phyloP scores from a whole-genome alignment of 495 filamentous ascomycete genomes.

The Penicillium bovifimosum region DNA sequence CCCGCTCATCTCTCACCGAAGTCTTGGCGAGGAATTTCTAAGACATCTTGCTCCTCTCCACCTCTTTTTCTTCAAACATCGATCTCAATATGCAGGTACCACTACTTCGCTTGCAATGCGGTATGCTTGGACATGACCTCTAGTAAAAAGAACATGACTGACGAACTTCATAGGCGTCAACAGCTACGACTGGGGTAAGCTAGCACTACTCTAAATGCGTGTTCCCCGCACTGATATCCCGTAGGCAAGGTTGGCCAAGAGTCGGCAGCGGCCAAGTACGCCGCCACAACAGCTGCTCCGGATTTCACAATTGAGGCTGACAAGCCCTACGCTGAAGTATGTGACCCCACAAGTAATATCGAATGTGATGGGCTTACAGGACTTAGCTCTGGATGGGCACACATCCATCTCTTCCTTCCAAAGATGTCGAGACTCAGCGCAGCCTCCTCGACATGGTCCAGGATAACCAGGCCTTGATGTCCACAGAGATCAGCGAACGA shows the following conservation, averaged over 20 bases:
- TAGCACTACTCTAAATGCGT: slow-evolving; percentile 13
- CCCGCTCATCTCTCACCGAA: slow-evolving; percentile 4
- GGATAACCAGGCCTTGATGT: slow-evolving; percentile 79
- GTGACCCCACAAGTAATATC: slow-evolving; percentile 6
- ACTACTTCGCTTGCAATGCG: slow-evolving; percentile 87
- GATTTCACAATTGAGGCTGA: slow-evolving; percentile 72
- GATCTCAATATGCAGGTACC: slow-evolving; percentile 66
- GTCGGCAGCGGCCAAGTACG: slow-evolving; percentile 70
- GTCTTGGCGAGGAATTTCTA: slow-evolving; percentile 25
- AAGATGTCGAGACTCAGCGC: slow-evolving; percentile 76
- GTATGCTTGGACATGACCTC: slow-evolving; percentile 37
- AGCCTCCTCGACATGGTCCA: slow-evolving; percentile 85
- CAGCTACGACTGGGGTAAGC: slow-evolving; percentile 92
- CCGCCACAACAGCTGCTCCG: slow-evolving; percentile 64
- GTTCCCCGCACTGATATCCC: slow-evolving; percentile 25
- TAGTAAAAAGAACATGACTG: neutral
- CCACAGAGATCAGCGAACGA: slow-evolving; percentile 58
- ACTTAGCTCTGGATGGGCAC: slow-evolving; percentile 96
- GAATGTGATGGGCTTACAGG: slow-evolving; percentile 16
- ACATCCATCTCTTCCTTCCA: slow-evolving; percentile 90
- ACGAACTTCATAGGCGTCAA: slow-evolving; percentile 60
- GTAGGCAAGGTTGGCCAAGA: slow-evolving; percentile 67
- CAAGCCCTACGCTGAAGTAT: slow-evolving; percentile 78
- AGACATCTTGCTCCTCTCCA: slow-evolving; percentile 15
- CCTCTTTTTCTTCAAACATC: slow-evolving; percentile 7